Conservation (phyloP, 345 rosid genomes). For the Murraya koenigii region DNA sequence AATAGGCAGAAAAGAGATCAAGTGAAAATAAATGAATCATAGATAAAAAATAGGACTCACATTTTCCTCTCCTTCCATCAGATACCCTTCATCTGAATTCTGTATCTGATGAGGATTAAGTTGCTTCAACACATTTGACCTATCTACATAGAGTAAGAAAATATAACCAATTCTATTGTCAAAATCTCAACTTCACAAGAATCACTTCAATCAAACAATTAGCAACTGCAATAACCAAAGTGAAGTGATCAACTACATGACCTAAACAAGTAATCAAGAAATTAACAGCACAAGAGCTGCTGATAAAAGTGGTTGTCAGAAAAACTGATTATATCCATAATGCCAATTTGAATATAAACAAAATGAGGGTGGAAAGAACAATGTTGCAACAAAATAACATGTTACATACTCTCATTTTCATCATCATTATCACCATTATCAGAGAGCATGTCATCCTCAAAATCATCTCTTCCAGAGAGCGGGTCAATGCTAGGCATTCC, state of each 20-base stretch:
- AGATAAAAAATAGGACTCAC: slow-evolving; percentile 32
- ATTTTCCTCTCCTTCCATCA: slow-evolving; percentile 50
- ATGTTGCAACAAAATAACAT: background rate
- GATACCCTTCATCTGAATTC: slow-evolving; percentile 23
- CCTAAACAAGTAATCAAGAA: background rate
- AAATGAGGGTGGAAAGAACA: background rate
- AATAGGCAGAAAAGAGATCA: background rate
- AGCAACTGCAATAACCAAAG: background rate
- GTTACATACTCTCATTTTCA: slow-evolving; percentile 36
- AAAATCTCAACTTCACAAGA: background rate
- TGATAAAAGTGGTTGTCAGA: background rate
- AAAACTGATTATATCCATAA: background rate
- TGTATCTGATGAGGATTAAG: slow-evolving; percentile 24
- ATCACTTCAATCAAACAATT: background rate
- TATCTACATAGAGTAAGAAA: slow-evolving; percentile 30
- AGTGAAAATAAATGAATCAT: background rate
- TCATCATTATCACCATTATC: slow-evolving; percentile 50
- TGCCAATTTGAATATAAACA: background rate
- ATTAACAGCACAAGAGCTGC: background rate
- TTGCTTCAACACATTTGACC: slow-evolving; percentile 35
- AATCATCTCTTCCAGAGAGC: slow-evolving; percentile 62
- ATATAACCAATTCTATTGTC: background rate
- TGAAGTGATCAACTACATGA: background rate
- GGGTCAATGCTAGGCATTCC: slow-evolving; percentile 45
- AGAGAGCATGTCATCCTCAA: slow-evolving; percentile 59